Evolutionary conservation across 2,329 filamentous ascomycete genomes (phyloP).

Genomic region (Raffaelea ambrosiae): DNA sequence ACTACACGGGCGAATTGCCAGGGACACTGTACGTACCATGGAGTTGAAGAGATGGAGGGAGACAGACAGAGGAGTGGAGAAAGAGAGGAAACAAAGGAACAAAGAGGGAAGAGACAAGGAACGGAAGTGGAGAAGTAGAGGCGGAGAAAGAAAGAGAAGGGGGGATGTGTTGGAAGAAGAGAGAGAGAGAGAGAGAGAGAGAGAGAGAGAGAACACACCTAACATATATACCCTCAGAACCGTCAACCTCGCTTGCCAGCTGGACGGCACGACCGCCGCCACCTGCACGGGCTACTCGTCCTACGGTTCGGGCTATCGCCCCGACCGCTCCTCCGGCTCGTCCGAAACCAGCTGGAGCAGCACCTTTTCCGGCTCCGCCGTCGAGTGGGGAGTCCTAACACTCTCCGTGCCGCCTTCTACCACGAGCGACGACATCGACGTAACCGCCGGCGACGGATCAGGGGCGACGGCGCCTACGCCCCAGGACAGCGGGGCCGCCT

Average conservation of each 20-base stretch:
- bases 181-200: too few relatives aligned
- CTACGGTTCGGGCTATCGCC: slow-evolving; percentile 26
- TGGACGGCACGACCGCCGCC: slow-evolving; percentile 32
- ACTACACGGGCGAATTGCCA: slow-evolving; percentile 33
- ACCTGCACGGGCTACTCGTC: slow-evolving; percentile 42
- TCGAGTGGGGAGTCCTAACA: slow-evolving; percentile 37
- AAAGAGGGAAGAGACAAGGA: too few relatives aligned
- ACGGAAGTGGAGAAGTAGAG: too few relatives aligned
- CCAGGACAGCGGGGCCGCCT: background rate
- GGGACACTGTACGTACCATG: slow-evolving; percentile 33
- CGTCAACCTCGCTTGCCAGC: slow-evolving; percentile 32
- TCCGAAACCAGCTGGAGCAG: slow-evolving; percentile 36
- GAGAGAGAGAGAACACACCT: too few relatives aligned
- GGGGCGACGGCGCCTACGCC: background rate
- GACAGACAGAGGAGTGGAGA: too few relatives aligned
- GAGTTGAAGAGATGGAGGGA: too few relatives aligned
- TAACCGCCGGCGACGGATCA: background rate
- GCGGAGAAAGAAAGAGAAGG: too few relatives aligned
- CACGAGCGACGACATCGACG: slow-evolving; percentile 8
- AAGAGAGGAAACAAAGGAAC: too few relatives aligned
- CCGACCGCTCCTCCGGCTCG: slow-evolving; percentile 23
- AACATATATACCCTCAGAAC: slow-evolving; percentile 23
- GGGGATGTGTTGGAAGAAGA: too few relatives aligned
- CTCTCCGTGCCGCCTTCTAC: slow-evolving; percentile 26
- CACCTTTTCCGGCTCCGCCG: slow-evolving; percentile 30